Percentiles rank a stretch among this genome's conserved stretches.
These are phyloP conservation scores for Infundibulicybe gibba DNA, from an alignment of 768 basidiomycete species.

Conservation along the genomic window DNA sequence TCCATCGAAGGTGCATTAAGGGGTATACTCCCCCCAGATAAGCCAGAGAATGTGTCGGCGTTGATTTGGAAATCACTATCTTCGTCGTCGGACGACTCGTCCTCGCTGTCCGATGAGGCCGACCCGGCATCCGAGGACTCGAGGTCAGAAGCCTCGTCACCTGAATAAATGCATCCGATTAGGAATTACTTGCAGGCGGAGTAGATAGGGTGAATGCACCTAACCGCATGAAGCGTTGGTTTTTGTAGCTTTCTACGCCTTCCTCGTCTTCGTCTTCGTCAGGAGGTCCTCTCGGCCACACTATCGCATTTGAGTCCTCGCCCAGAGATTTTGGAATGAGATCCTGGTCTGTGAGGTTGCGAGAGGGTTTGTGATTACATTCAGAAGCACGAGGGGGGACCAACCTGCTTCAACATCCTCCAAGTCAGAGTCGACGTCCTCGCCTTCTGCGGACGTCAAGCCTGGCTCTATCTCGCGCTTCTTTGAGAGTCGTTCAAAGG, in stretches of 20 bases:
- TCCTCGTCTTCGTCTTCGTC: slow-evolving; percentile 63
- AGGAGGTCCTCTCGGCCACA: slow-evolving; percentile 73
- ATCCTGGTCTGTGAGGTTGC: slow-evolving; percentile 40
- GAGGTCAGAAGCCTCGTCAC: slow-evolving; percentile 62
- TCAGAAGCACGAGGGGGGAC: slow-evolving; percentile 16
- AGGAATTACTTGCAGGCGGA: not conserved
- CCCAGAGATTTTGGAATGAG: slow-evolving; percentile 50
- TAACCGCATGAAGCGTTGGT: slow-evolving; percentile 72
- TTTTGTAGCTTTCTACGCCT: slow-evolving; percentile 58
- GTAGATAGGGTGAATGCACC: slow-evolving; percentile 34
- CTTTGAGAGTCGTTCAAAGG: slow-evolving; percentile 74
- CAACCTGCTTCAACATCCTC: slow-evolving; percentile 66
- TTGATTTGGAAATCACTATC: slow-evolving; percentile 33
- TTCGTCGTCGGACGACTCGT: slow-evolving; percentile 35
- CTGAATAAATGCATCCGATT: slow-evolving; percentile 25
- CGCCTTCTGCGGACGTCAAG: slow-evolving; percentile 26
- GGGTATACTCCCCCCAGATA: slow-evolving; percentile 46
- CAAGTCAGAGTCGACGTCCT: slow-evolving; percentile 55
- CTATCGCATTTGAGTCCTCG: slow-evolving; percentile 67
- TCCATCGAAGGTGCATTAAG: slow-evolving; percentile 33
- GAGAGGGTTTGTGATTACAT: not conserved
- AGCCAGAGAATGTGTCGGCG: slow-evolving; percentile 33
- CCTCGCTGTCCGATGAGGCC: slow-evolving; percentile 49
- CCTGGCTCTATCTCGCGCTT: slow-evolving; percentile 33
- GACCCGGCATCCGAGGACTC: slow-evolving; percentile 59